These are phyloP conservation scores for Castanospermum australe DNA, from an alignment of 306 rosid genomes.

Conservation along the genomic window DNA sequence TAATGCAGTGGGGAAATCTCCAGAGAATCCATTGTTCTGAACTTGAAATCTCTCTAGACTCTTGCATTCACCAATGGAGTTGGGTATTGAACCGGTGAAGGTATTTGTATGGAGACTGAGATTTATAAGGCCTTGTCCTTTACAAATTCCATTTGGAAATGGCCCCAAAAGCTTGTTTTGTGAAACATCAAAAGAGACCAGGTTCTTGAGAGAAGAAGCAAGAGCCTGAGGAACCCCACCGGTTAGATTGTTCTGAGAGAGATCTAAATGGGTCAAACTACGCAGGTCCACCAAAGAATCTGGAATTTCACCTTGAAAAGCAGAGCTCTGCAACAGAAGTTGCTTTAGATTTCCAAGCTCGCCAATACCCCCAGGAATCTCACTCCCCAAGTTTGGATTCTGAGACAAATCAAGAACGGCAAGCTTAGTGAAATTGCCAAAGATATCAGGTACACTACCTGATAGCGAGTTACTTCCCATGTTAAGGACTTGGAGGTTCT, in stretches of 20 bases:
- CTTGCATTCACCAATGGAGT: conserved; percentile 61
- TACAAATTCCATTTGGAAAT: conserved; percentile 75
- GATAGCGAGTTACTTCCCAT: conserved; percentile 74
- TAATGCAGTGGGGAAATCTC: conserved; percentile 62
- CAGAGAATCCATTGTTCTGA: conserved; percentile 84
- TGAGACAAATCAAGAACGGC: conserved; percentile 81
- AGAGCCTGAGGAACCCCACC: conserved; percentile 59
- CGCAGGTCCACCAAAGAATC: conserved; percentile 57
- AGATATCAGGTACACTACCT: conserved; percentile 65
- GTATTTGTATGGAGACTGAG: conserved; percentile 72
- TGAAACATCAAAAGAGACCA: conserved; percentile 87
- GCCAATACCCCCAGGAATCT: conserved; percentile 76
- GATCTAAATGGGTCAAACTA: conserved; percentile 67
- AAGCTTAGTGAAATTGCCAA: conserved; percentile 69
- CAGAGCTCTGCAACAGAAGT: conserved; percentile 69
- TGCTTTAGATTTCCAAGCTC: conserved; percentile 64
- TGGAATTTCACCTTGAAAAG: conserved; percentile 84
- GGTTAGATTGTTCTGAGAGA: conserved; percentile 82
- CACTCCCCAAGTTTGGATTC: conserved; percentile 74
- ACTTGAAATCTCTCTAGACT: conserved; percentile 90
- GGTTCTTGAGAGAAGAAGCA: conserved; percentile 67
- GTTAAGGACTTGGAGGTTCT: conserved; percentile 64
- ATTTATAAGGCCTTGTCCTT: conserved; percentile 52
- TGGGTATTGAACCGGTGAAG: conserved; percentile 64
- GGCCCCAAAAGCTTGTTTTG: conserved; percentile 74